Evolutionary conservation across 2,329 filamentous ascomycete genomes (phyloP).

Genomic region (Trichoderma cornu-damae): DNA sequence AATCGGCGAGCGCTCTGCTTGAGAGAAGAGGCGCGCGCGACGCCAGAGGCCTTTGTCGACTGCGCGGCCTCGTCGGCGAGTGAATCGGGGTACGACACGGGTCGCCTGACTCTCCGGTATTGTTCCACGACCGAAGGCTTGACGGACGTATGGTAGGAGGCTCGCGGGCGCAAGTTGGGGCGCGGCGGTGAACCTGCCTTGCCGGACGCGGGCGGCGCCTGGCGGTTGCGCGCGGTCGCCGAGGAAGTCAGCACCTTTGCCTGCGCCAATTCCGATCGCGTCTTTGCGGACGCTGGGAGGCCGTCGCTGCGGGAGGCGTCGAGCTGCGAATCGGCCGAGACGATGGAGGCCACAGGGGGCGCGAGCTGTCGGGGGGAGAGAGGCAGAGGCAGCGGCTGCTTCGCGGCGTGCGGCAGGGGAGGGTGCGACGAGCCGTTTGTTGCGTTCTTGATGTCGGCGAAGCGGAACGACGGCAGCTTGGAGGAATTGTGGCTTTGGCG

Average conservation of each 20-base stretch:
- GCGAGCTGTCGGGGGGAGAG: slow-evolving; percentile 13
- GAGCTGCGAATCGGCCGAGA: slow-evolving; percentile 9
- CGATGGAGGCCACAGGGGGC: slow-evolving; percentile 16
- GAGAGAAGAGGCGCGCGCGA: slow-evolving; percentile 27
- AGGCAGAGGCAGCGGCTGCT: slow-evolving; percentile 15
- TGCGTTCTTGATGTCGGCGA: slow-evolving; percentile 42
- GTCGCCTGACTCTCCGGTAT: slow-evolving; percentile 15
- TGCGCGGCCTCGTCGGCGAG: slow-evolving; percentile 19
- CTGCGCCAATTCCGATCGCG: not conserved
- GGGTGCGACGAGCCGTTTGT: slow-evolving; percentile 24
- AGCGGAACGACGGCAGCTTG: slow-evolving; percentile 52
- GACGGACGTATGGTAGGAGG: slow-evolving; percentile 19
- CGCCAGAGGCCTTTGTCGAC: slow-evolving; percentile 24
- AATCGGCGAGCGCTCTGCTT: slow-evolving; percentile 36
- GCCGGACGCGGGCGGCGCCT: not conserved
- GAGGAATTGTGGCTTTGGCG: slow-evolving; percentile 51
- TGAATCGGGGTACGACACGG: slow-evolving; percentile 19
- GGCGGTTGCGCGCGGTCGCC: slow-evolving; percentile 9
- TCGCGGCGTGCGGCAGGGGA: slow-evolving; percentile 23
- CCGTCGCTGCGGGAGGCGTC: slow-evolving; percentile 1
- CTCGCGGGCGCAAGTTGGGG: slow-evolving; percentile 15
- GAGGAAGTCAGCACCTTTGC: not conserved
- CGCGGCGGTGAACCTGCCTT: slow-evolving; percentile 15
- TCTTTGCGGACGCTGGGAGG: not conserved
- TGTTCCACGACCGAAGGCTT: slow-evolving; percentile 13